Evolutionary conservation across 2,329 filamentous ascomycete species (phyloP), one percentile per base, ranked within the genome.

Genomic region (Shiraia bambusicola): DNA sequence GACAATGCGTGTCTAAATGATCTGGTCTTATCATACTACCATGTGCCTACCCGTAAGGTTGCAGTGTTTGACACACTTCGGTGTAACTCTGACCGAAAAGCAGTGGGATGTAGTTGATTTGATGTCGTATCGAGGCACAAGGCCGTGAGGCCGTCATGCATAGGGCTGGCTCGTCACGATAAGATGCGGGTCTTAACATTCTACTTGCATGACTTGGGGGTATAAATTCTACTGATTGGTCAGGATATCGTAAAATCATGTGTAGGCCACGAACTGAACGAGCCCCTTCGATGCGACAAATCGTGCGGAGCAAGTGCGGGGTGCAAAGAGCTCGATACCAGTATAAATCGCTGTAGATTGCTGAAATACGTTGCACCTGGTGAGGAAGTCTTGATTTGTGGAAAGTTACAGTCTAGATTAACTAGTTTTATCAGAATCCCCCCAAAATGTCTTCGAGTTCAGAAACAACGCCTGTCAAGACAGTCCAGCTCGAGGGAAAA

Each of bases 401-500:
- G 19, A 22, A 22, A 8, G n/a, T n/a, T n/a, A n/a, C n/a, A n/a
- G n/a, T n/a, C n/a, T 22, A 8, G 19, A 22, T 8, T 22, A 22
- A 4, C 19, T 22, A 22, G 8, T 22, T 22, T 5, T 8, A 28
- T 24, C 24, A 4, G 16, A 28, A 32, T 17, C 7, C 17, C 3
- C 7, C 32, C 34, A 45, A 16, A 1, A 59, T 54, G 50, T 35
- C 53, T 14, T 53, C 56, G 6, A 43, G 12, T 6, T 37, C 55
- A 28, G 41, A 44, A 34, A 40, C 47, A 28, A 36, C 40, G 17
- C 56, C 57, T 1, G 49, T 60, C 12, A 66, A 59, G 29, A 58
- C 49, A 12, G 43, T 65, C 2, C 50, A 58, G 15, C 47, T 64
- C 3, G 42, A 56, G 15, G 56, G 54, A 27, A 65, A 65, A 28